A percentile compares a stretch with the other conserved stretches of the same genome.
Evolutionary conservation across 352 stramenopile genomes (phyloP).

Genomic region (Pythium sp.): DNA sequence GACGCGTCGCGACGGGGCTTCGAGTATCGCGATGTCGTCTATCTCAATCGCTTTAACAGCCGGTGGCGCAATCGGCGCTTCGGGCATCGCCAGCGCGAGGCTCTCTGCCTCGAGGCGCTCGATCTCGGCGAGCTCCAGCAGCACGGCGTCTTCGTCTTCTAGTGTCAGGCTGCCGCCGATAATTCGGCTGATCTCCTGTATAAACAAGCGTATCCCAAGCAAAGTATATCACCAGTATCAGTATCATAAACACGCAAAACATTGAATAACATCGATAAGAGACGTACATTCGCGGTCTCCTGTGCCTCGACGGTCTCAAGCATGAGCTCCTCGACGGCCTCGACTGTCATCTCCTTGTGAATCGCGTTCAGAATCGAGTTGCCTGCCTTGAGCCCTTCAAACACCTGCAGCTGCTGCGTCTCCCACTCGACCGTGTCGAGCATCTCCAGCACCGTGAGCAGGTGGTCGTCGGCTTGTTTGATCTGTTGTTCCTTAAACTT

Average conservation of each 20-base stretch:
- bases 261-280: neutral
- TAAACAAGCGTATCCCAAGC: neutral
- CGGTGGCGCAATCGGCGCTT: slow-evolving; percentile 39
- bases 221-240: slow-evolving; percentile 6
- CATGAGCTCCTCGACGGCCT: slow-evolving; percentile 88
- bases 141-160: slow-evolving; percentile 83
- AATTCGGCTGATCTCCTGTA: slow-evolving; percentile 84
- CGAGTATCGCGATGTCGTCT: neutral
- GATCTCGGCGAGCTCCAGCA: slow-evolving; percentile 83
- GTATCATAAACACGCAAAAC: neutral
- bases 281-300: slow-evolving; percentile 65
- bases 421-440: slow-evolving; percentile 89
- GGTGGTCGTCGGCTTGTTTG: slow-evolving; percentile 77
- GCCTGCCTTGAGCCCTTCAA: slow-evolving; percentile 85
- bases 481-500: slow-evolving; percentile 91
- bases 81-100: slow-evolving; percentile 55
- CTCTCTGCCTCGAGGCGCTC: slow-evolving; percentile 63
- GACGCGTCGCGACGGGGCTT: neutral
- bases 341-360: slow-evolving; percentile 88
- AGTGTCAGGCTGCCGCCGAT: slow-evolving; percentile 74
- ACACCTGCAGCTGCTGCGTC: slow-evolving; percentile 84
- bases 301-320: slow-evolving; percentile 85
- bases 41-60: slow-evolving; percentile 48
- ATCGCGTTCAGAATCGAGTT: slow-evolving; percentile 87
- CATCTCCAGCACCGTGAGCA: slow-evolving; percentile 85